Evolutionary conservation across 768 basidiomycete species (phyloP).

Genomic region (Lactarius hengduanensis): DNA sequence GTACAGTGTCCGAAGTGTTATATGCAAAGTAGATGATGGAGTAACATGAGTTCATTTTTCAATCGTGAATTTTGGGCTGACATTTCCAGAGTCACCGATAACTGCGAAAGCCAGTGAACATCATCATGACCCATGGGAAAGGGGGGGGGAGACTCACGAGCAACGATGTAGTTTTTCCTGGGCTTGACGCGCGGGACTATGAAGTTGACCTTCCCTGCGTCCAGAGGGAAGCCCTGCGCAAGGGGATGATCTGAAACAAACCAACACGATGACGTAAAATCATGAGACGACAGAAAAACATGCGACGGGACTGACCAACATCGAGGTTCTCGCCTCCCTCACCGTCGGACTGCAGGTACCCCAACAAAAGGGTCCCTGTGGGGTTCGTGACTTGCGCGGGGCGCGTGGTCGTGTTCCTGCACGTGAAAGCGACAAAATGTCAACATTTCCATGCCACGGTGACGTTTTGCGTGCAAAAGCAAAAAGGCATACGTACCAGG

Average conservation of each 20-base stretch:
- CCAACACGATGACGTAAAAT: background rate
- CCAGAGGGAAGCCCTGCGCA: constrained; percentile 53
- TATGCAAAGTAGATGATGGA: background rate
- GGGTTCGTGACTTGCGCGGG: constrained; percentile 40
- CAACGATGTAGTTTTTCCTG: constrained; percentile 56
- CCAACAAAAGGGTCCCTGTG: constrained; percentile 51
- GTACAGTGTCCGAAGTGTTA: constrained; percentile 8
- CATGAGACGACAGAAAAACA: constrained; percentile 25
- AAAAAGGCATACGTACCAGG: constrained; percentile 43
- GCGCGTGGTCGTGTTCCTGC: constrained; percentile 46
- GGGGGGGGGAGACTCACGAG: constrained; percentile 44
- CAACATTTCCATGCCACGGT: background rate
- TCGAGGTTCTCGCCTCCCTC: constrained; percentile 52
- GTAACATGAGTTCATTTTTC: background rate
- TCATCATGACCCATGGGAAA: constrained; percentile 1
- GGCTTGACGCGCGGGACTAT: constrained; percentile 50
- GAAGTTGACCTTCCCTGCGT: constrained; percentile 47
- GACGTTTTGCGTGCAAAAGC: background rate
- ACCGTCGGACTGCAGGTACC: constrained; percentile 42
- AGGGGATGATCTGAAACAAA: constrained; percentile 51
- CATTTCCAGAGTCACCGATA: constrained; percentile 66
- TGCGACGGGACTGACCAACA: constrained; percentile 38
- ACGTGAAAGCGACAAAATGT: constrained; percentile 7
- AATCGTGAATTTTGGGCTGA: constrained; percentile 60
- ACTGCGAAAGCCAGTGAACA: constrained; percentile 40